Evolutionary conservation across 331 rosid species (phyloP), one percentile per base, ranked within the genome.

Genomic region (Rosa hybrid): DNA sequence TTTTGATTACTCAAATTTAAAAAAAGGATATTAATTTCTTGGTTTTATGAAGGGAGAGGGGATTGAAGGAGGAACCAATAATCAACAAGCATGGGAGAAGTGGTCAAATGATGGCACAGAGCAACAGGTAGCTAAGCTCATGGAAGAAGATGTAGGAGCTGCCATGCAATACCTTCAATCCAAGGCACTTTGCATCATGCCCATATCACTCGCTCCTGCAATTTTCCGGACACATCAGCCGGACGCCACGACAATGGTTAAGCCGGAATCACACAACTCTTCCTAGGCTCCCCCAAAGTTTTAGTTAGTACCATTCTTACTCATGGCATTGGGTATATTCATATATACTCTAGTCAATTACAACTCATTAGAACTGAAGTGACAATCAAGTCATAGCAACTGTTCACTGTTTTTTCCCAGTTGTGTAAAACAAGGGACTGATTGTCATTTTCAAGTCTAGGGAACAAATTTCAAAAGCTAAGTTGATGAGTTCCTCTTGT

Each of bases 111-210:
- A 93, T 72, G 99, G 98, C 38, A 93, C 98, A 49, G 99, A 96
- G 81, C 94, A 93, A 78, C 88, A 93, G 85, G 98, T 93, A 56
- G 99, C 99, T 13, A 96, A 96, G 81, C 88, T 96, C 69, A 96
- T 96, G 99, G 99, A 96, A 87, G 97, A 96, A 83, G 98, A 93
- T 77, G 89, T 96, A 16, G 99, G 99, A 86, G 97, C 98, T 70
- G 99, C 99, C 67, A 91, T 93, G 98, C 99, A 96, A 70, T 89
- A 90, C 82, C 99, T 96, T 79, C 97, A 96, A 86, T 89, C 99
- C 78, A 96, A 93, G 88, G 97, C 98, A 45, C 97, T 93, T 13
- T 96, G 99, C 86, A 93, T 96, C 84, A 96, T 96, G 99, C 99
- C 99, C 1, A 84, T 96, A 81, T 96, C 99, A 10, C 90, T 96